Conservation (phyloP, 2,329 filamentous ascomycete genomes). For the Lachnum nothofagi region DNA sequence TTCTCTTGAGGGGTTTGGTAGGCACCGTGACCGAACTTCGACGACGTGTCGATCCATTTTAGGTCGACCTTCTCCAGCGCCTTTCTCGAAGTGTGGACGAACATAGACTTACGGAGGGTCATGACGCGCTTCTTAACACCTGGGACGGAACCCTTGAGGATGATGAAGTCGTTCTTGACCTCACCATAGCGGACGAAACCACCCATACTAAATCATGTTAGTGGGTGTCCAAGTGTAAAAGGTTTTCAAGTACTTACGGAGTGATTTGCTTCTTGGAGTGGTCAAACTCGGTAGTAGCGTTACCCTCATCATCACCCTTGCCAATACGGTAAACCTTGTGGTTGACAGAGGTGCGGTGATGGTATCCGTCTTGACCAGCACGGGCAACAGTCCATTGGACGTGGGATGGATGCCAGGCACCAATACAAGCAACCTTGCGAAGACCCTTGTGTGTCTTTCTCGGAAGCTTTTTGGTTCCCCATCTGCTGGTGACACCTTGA, state of each 20-base stretch:
- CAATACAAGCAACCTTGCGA: constrained; percentile 99
- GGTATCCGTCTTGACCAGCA: constrained; percentile 99
- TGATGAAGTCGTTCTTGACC: constrained; percentile 98
- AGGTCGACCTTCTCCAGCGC: constrained; percentile 98
- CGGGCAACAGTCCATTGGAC: constrained; percentile 99
- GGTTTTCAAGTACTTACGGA: constrained; percentile 65
- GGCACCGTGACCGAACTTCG: constrained; percentile 99
- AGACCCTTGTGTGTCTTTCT: constrained; percentile 99
- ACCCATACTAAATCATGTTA: constrained; percentile 67
- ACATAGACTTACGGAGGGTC: constrained; percentile 98
- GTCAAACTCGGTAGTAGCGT: constrained; percentile 91
- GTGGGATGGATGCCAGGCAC: constrained; percentile 99
- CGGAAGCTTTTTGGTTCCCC: constrained; percentile 99
- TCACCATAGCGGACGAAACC: constrained; percentile 99
- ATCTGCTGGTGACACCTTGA: constrained; percentile 93
- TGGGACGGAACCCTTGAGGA: constrained; percentile 95
- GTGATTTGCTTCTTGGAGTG: constrained; percentile 99
- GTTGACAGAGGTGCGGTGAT: constrained; percentile 99
- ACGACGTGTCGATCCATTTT: constrained; percentile 99
- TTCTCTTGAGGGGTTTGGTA: constrained; percentile 99
- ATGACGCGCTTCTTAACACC: constrained; percentile 99
- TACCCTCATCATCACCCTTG: constrained; percentile 84
- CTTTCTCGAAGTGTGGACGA: constrained; percentile 89
- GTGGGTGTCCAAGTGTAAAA: not conserved
- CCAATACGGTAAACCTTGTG: constrained; percentile 99